phyloP scores from a whole-genome alignment of 2,329 filamentous ascomycete genomes.

The Berkeleyomyces rouxiae region DNA sequence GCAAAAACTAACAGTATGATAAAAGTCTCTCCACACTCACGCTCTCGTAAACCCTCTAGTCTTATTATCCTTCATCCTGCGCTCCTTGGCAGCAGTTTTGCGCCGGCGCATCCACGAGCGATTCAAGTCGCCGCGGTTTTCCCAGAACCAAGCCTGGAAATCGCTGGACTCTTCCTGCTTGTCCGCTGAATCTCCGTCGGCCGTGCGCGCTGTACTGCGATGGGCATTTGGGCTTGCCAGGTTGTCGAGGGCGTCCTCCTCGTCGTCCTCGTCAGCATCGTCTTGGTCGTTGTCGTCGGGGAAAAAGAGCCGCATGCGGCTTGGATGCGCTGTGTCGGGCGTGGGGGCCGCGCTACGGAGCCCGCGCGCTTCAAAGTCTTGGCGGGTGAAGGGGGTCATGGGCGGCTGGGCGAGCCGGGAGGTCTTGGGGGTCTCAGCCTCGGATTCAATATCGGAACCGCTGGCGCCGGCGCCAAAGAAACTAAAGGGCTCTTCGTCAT shows the following conservation, averaged over 20 bases:
- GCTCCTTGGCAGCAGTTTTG: conserved; percentile 48
- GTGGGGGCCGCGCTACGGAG: conserved; percentile 85
- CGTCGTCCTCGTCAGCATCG: conserved; percentile 25
- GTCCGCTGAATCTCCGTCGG: conserved; percentile 15
- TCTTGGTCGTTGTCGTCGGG: conserved; percentile 30
- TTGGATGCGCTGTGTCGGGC: conserved; percentile 74
- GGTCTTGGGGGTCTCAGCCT: conserved; percentile 16
- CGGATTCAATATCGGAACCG: conserved; percentile 26
- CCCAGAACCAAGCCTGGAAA: conserved; percentile 53
- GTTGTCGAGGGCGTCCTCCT: conserved; percentile 17
- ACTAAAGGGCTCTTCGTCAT: conserved; percentile 42
- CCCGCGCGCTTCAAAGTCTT: conserved; percentile 58
- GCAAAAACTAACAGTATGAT: neutral
- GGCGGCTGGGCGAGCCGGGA: conserved; percentile 30
- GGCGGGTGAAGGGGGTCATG: conserved; percentile 67
- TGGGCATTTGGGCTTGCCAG: conserved; percentile 5
- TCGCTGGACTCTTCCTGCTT: conserved; percentile 24
- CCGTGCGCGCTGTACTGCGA: conserved; percentile 14
- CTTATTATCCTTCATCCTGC: conserved; percentile 48
- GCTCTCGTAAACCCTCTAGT: conserved; percentile 26
- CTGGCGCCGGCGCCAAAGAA: conserved; percentile 52
- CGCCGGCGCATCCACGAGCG: conserved; percentile 48
- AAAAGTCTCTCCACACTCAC: neutral
- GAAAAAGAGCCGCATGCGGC: conserved; percentile 44
- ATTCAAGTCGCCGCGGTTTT: conserved; percentile 47